Evolutionary conservation across 2,329 filamentous ascomycete species (phyloP).

Genomic region (Clarireedia paspali): DNA sequence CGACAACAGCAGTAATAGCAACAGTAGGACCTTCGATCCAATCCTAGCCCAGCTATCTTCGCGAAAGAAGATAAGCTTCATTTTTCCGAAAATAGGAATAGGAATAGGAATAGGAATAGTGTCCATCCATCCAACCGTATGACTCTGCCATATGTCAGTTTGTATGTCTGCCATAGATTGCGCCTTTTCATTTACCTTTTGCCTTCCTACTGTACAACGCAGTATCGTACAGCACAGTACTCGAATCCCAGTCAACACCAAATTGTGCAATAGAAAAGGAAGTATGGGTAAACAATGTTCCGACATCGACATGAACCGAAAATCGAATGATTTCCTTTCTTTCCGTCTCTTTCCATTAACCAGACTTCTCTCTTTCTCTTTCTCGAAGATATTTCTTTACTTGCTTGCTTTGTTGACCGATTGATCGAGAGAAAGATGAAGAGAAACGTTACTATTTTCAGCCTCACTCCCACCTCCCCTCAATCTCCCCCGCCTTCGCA

Average conservation of each 20-base stretch:
- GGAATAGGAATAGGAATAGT: background rate
- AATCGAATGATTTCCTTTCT: background rate
- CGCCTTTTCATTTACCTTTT: too few species aligned
- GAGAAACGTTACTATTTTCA: background rate
- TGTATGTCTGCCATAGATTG: too few species aligned
- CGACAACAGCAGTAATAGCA: background rate
- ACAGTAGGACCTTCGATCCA: background rate
- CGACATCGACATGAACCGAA: background rate
- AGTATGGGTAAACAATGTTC: background rate
- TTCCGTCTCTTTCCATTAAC: conserved; percentile 1
- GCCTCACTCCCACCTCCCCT: conserved; percentile 15
- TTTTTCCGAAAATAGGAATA: background rate
- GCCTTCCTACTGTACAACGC: too few species aligned
- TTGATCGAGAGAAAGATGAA: background rate
- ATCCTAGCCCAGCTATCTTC: background rate
- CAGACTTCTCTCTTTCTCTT: background rate
- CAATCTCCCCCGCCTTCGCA: conserved; percentile 12
- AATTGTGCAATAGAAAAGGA: background rate
- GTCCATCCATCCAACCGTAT: background rate
- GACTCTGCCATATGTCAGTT: too few species aligned
- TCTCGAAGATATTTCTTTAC: background rate
- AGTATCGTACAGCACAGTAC: too few species aligned
- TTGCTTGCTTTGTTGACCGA: too few species aligned
- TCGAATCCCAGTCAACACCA: too few species aligned
- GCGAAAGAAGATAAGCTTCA: too few species aligned